These are phyloP conservation scores for Daucus carota DNA, from an alignment of 129 eudicot species.

Conservation along the genomic window DH1_v3.0 NC_030382.2:48407001-48407500, in stretches of 20 bases:
- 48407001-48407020: not conserved
- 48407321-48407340: constrained; percentile 99
- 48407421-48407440: constrained; percentile 25
- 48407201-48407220: not conserved
- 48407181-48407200: not conserved
- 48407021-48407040: not conserved
- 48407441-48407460: constrained; percentile 59
- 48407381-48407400: constrained; percentile 33
- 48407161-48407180: not conserved
- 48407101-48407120: not conserved
- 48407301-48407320: not conserved
- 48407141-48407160: not conserved
- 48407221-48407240: not conserved
- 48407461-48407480: constrained; percentile 58
- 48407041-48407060: not conserved
- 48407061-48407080: not conserved
- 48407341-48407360: constrained; percentile 77
- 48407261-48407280: not conserved
- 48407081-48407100: too few relatives aligned
- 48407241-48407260: not conserved
- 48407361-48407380: constrained; percentile 78
- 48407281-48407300: not conserved
- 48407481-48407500: constrained; percentile 79
- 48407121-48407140: not conserved
- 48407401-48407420: constrained; percentile 23